Evolutionary conservation across 768 basidiomycete genomes (phyloP).

Genomic region (Russula compacta): DNA sequence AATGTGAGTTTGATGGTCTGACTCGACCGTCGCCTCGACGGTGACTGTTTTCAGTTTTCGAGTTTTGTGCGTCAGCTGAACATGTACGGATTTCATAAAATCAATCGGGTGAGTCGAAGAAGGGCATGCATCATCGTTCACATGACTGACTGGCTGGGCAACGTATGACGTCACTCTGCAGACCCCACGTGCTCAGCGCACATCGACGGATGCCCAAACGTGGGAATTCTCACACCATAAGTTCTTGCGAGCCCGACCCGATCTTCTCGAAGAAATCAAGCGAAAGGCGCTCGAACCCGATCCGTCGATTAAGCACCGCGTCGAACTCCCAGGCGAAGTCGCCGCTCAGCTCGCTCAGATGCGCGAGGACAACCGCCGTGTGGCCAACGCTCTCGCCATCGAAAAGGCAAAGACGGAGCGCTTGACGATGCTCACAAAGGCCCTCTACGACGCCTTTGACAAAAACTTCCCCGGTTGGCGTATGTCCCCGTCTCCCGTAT

Average conservation of each 20-base stretch:
- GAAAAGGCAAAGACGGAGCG: slow-evolving; percentile 58
- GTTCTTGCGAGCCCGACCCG: slow-evolving; percentile 71
- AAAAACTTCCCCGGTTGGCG: slow-evolving; percentile 47
- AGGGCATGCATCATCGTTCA: not conserved
- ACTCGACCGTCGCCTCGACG: not conserved
- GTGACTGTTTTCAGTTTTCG: slow-evolving; percentile 50
- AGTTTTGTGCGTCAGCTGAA: slow-evolving; percentile 92
- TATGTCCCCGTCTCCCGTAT: slow-evolving; percentile 26
- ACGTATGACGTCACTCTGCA: slow-evolving; percentile 24
- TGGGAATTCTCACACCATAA: slow-evolving; percentile 89
- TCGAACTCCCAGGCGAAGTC: slow-evolving; percentile 77
- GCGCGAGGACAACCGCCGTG: slow-evolving; percentile 60
- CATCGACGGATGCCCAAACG: slow-evolving; percentile 70
- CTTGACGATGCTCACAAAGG: slow-evolving; percentile 47
- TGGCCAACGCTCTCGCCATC: slow-evolving; percentile 41
- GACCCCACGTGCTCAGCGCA: slow-evolving; percentile 78
- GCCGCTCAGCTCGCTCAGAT: slow-evolving; percentile 55
- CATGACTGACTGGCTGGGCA: not conserved
- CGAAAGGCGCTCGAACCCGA: slow-evolving; percentile 79
- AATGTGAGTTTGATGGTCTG: slow-evolving; percentile 46
- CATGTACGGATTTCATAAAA: slow-evolving; percentile 96
- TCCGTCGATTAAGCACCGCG: slow-evolving; percentile 57
- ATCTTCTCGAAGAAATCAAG: slow-evolving; percentile 79
- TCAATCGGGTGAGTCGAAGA: slow-evolving; percentile 56
- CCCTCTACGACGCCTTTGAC: slow-evolving; percentile 53